These are phyloP conservation scores for Schizonepeta tenuifolia DNA, from an alignment of 257 asterid genomes.

Conservation along the genomic window DNA sequence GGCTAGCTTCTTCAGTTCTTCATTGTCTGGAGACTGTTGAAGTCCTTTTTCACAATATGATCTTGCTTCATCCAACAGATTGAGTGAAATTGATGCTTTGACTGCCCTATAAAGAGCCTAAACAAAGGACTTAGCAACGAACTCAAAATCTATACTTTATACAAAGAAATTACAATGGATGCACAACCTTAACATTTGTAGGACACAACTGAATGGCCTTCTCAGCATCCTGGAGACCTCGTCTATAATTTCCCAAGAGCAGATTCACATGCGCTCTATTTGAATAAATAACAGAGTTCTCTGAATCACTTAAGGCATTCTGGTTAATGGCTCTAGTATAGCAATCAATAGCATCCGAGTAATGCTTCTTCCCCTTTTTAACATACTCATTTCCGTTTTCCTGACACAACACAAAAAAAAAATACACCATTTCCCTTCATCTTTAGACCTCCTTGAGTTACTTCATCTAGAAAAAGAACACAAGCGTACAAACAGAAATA, in stretches of 20 bases:
- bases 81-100: constrained; percentile 74
- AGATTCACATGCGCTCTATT: constrained; percentile 94
- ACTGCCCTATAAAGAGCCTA: constrained; percentile 90
- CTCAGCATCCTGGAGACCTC: constrained; percentile 87
- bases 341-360: constrained; percentile 87
- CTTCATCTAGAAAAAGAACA: not conserved
- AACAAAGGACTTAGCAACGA: constrained; percentile 12
- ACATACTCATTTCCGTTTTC: constrained; percentile 87
- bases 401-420: constrained; percentile 47
- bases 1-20: constrained; percentile 71
- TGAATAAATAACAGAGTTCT: constrained; percentile 66
- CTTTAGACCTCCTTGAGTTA: not conserved
- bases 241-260: constrained; percentile 76
- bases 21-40: constrained; percentile 70
- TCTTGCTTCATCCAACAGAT: constrained; percentile 75
- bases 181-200: constrained; percentile 71
- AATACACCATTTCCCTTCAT: not conserved
- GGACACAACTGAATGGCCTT: constrained; percentile 71
- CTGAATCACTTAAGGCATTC: constrained; percentile 75
- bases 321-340: constrained; percentile 90
- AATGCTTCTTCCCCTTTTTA: constrained; percentile 80
- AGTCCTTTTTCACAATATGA: constrained; percentile 72
- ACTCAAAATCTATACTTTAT: constrained; percentile 11
- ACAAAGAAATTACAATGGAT: constrained; percentile 15
- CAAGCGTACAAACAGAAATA: not conserved